Percentiles rank a stretch among this genome's conserved stretches.
Evolutionary conservation across 495 filamentous ascomycete genomes (phyloP).

Genomic region (Penicillium parvum): DNA sequence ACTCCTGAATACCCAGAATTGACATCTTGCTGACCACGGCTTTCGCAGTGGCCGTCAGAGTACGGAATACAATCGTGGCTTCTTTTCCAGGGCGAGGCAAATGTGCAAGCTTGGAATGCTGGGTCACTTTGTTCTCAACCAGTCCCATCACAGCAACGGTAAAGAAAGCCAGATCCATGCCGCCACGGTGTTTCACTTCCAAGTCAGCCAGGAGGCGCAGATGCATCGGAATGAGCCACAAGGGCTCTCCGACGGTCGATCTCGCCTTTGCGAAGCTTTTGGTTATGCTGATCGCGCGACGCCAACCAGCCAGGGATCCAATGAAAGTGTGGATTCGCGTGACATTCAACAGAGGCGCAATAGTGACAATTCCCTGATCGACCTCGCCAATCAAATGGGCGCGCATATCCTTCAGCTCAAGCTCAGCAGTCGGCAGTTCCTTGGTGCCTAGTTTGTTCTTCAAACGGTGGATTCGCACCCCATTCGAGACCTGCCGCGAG

Average conservation of each 20-base stretch:
- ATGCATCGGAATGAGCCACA: slow-evolving; percentile 56
- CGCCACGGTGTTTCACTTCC: slow-evolving; percentile 50
- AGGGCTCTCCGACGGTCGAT: slow-evolving; percentile 45
- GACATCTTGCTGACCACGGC: slow-evolving; percentile 53
- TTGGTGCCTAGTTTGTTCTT: slow-evolving; percentile 70
- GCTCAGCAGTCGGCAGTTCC: slow-evolving; percentile 64
- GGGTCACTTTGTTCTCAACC: slow-evolving; percentile 34
- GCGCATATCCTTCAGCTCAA: slow-evolving; percentile 57
- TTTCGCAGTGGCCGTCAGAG: slow-evolving; percentile 63
- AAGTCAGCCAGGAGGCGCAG: slow-evolving; percentile 55
- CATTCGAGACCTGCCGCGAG: slow-evolving; percentile 48
- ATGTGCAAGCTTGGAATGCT: slow-evolving; percentile 15
- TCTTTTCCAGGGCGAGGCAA: slow-evolving; percentile 25
- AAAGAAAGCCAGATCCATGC: slow-evolving; percentile 59
- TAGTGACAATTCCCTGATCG: slow-evolving; percentile 61
- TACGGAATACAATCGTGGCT: slow-evolving; percentile 51
- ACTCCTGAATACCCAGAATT: slow-evolving; percentile 53
- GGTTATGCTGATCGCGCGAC: slow-evolving; percentile 57
- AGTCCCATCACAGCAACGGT: slow-evolving; percentile 54
- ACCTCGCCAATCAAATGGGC: slow-evolving; percentile 60
- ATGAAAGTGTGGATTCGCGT: slow-evolving; percentile 62
- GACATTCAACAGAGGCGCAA: slow-evolving; percentile 63
- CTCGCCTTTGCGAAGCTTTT: slow-evolving; percentile 55
- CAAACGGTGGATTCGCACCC: slow-evolving; percentile 59
- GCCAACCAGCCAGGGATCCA: slow-evolving; percentile 52